Percentiles rank a stretch among this genome's conserved stretches.
These are phyloP conservation scores for Xeromyces bisporus DNA, from an alignment of 495 filamentous ascomycete species.

Conservation along the genomic window DNA sequence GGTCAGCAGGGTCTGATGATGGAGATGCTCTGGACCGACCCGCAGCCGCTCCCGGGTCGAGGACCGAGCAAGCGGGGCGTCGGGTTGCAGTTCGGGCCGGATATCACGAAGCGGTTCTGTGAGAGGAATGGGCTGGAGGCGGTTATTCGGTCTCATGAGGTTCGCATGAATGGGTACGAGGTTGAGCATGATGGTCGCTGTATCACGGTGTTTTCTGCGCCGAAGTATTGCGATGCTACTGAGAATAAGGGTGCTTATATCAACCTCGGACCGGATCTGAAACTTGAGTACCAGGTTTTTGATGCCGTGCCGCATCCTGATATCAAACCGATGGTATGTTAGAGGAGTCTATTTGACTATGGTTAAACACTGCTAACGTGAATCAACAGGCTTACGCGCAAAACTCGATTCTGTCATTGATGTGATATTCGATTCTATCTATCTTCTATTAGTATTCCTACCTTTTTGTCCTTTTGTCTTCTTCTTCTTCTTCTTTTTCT, in stretches of 20 bases:
- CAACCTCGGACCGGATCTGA: conserved; percentile 84
- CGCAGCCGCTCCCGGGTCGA: conserved; percentile 67
- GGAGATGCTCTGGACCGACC: conserved; percentile 99
- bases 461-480: no score
- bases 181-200: conserved; percentile 93
- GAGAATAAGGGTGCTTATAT: conserved; percentile 98
- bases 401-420: conserved; percentile 56
- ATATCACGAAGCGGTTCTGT: conserved; percentile 94
- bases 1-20: conserved; percentile 95
- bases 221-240: conserved; percentile 92
- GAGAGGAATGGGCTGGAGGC: conserved; percentile 88
- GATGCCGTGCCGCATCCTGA: conserved; percentile 92
- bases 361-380: conserved; percentile 1
- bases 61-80: conserved; percentile 95
- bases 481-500: no score
- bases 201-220: conserved; percentile 98
- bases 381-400: conserved; percentile 61
- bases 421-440: conserved; percentile 20
- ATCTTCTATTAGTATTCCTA: no score
- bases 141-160: conserved; percentile 92
- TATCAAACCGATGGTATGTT: conserved; percentile 79
- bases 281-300: conserved; percentile 80
- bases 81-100: conserved; percentile 89
- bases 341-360: neutral
- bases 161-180: conserved; percentile 94